phyloP scores from a whole-genome alignment of 2,329 filamentous ascomycete species.

The Septoria linicola region DNA sequence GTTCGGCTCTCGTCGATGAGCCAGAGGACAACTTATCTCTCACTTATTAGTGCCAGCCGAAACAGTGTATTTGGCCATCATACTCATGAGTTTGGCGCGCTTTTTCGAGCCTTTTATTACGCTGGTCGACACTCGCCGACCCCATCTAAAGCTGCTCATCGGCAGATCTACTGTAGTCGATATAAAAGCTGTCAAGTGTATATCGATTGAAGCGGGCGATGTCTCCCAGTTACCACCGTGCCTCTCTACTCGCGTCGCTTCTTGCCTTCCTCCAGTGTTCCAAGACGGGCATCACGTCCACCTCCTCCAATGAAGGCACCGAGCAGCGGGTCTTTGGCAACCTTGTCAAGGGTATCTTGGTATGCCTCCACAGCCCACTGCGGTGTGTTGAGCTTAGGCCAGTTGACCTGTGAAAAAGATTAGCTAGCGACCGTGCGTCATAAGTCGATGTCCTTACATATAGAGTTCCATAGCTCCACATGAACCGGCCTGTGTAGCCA shows the following conservation, averaged over 20 bases:
- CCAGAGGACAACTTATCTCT: no score
- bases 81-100: no score
- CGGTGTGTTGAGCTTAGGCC: slow-evolving; percentile 92
- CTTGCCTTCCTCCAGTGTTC: slow-evolving; percentile 93
- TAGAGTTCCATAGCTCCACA: slow-evolving; percentile 81
- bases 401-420: slow-evolving; percentile 73
- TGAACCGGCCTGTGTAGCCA: slow-evolving; percentile 72
- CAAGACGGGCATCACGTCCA: slow-evolving; percentile 75
- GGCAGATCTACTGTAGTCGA: slow-evolving; percentile 5
- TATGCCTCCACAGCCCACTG: slow-evolving; percentile 85
- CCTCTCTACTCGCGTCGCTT: slow-evolving; percentile 79
- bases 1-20: no score
- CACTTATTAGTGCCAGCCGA: no score
- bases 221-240: not conserved
- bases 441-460: slow-evolving; percentile 68
- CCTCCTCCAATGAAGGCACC: slow-evolving; percentile 70
- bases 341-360: slow-evolving; percentile 79
- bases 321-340: slow-evolving; percentile 77
- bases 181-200: slow-evolving; percentile 1
- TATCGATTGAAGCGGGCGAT: not conserved
- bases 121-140: not conserved
- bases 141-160: not conserved
- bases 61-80: no score
- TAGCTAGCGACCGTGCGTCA: not conserved
- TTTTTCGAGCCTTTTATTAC: no score